Evolutionary conservation across 805 yeast species (phyloP), one percentile per base, ranked within the genome.

Genomic region (Wickerhamomyces mucosus): DNA sequence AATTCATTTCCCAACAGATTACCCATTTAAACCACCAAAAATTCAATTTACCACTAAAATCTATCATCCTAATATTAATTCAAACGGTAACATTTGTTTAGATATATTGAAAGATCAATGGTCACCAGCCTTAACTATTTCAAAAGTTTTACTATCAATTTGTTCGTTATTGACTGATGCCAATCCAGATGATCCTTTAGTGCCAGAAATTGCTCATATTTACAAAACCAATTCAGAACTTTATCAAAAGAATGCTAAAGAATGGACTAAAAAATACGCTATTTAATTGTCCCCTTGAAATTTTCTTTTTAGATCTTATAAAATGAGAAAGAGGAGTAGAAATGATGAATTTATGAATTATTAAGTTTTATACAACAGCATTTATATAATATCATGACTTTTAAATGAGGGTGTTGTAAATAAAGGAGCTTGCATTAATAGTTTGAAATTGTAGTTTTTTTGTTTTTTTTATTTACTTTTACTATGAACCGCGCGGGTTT

Each of bases 191-290:
- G 98, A 92, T 68, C 98, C 98, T 39, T 74, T 92, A 57, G 98
- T 92, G 25, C 96, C 97, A 15, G 98, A 92, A 62, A 92, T 92
- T 51, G 97, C 97, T 31, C 94, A 89, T 55, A 75, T 88, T 42
- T 94, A 88, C 68, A 88, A 88, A 67, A 84, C 86, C 46, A 96
- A 92, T 64, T 73, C 92, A 56, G 70, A 85, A 29, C 85, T 86
- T 61, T 92, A 86, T 59, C 96, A 92, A 64, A 84, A 95, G 44
- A 86, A 95, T 35, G 98, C 98, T 37, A 78, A 81, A 55, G 98
- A 92, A 65, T 92, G 97, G 97, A 92, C 98, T 21, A 81, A 89
- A 67, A 92, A 92, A 66, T 92, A 84, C 59, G 98, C 98, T 43
- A 88, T 89, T 35, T 47, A 29, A 26, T n/a, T 18, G 25, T 22